Evolutionary conservation across 768 basidiomycete genomes (phyloP).

Genomic region (Auriscalpium microsporum): DNA sequence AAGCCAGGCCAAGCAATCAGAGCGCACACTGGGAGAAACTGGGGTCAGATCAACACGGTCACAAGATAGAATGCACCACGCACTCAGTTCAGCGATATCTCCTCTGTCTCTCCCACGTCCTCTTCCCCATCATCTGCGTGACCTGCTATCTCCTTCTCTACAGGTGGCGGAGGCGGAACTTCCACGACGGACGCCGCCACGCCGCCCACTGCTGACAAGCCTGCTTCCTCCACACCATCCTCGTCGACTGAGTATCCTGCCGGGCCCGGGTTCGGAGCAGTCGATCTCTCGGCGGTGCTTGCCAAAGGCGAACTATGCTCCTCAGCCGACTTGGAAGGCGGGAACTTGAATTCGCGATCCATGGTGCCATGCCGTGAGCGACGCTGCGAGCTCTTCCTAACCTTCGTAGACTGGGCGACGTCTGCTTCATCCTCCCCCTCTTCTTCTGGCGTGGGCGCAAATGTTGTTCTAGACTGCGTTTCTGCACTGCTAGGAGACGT

Average conservation of each 20-base stretch:
- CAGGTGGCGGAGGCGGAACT: conserved; percentile 71
- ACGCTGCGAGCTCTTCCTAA: conserved; percentile 8
- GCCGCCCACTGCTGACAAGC: conserved; percentile 23
- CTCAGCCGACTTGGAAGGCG: conserved; percentile 18
- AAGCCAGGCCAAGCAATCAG: not conserved
- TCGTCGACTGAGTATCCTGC: not conserved
- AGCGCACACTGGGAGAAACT: no score
- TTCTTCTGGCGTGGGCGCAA: conserved; percentile 50
- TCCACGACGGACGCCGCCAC: conserved; percentile 60
- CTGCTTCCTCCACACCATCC: conserved; percentile 10
- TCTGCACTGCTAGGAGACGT: conserved; percentile 29
- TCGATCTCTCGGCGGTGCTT: conserved; percentile 4
- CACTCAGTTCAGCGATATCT: conserved; percentile 36
- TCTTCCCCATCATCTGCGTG: conserved; percentile 51
- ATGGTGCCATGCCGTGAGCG: conserved; percentile 56
- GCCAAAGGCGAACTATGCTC: conserved; percentile 17
- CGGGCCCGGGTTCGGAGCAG: not conserved
- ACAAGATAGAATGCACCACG: not conserved
- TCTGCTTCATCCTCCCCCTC: conserved; percentile 27
- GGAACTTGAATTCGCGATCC: conserved; percentile 72
- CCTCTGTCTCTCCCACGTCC: conserved; percentile 72
- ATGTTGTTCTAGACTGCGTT: conserved; percentile 7
- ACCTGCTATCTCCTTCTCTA: conserved; percentile 57
- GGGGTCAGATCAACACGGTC: no score
- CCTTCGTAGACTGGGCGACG: conserved; percentile 20